These are phyloP conservation scores for Skeletonema grethae DNA, from an alignment of 108 stramenopile species.

Conservation along the genomic window DNA sequence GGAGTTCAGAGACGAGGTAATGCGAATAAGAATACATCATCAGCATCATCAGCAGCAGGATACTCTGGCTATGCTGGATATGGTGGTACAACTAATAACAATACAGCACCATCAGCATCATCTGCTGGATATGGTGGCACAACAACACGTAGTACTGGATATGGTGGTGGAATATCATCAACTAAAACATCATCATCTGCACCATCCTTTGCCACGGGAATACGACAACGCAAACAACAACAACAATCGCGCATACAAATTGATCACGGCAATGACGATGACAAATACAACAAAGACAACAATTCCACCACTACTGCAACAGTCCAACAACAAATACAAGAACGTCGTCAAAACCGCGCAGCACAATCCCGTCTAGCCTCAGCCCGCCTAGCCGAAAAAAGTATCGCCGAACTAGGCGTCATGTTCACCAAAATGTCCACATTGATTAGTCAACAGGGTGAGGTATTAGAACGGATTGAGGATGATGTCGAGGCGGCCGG, in stretches of 20 bases:
- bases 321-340: slow-evolving; percentile 63
- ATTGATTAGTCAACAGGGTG: slow-evolving; percentile 70
- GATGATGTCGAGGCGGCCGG: slow-evolving; percentile 86
- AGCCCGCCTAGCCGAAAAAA: slow-evolving; percentile 77
- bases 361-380: slow-evolving; percentile 68
- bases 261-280: slow-evolving; percentile 30
- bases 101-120: neutral
- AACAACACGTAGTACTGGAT: slow-evolving; percentile 1
- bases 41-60: neutral
- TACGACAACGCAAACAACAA: slow-evolving; percentile 63
- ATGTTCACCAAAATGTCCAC: slow-evolving; percentile 86
- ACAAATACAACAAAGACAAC: slow-evolving; percentile 45
- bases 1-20: slow-evolving; percentile 1
- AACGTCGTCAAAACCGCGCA: slow-evolving; percentile 65
- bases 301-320: slow-evolving; percentile 38
- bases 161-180: slow-evolving; percentile 4
- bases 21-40: neutral
- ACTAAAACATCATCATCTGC: slow-evolving; percentile 19
- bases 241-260: slow-evolving; percentile 27
- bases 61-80: slow-evolving; percentile 41
- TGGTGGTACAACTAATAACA: slow-evolving; percentile 1
- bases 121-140: too few relatives aligned
- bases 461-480: slow-evolving; percentile 84
- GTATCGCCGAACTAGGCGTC: slow-evolving; percentile 63
- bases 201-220: slow-evolving; percentile 46